These are phyloP conservation scores for Kokia cookei DNA, from an alignment of 441 rosid species.

Conservation along the genomic window DNA sequence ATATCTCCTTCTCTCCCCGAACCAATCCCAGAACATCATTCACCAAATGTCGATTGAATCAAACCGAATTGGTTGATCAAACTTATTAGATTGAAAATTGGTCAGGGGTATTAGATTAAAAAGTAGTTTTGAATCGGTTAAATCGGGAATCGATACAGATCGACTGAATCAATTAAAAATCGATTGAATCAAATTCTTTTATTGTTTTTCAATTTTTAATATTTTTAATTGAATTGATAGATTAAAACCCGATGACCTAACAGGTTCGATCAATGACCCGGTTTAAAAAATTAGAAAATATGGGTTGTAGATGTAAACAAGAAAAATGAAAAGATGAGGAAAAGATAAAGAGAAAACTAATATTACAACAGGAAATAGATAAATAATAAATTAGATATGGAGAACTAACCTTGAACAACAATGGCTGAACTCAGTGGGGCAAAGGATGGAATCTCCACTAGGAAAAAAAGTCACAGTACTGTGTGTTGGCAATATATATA, in stretches of 20 bases:
- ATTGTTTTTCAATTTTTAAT: too few relatives aligned
- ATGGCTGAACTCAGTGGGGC: not conserved
- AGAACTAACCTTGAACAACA: slow-evolving; percentile 12
- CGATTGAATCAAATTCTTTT: too few relatives aligned
- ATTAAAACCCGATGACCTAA: too few relatives aligned
- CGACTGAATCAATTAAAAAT: too few relatives aligned
- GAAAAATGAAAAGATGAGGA: not conserved
- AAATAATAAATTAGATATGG: not conserved
- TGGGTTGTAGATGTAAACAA: not conserved
- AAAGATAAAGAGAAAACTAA: not conserved
- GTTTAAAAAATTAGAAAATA: too few relatives aligned
- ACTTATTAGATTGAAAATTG: too few relatives aligned
- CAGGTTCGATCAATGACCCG: too few relatives aligned
- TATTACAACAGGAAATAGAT: not conserved
- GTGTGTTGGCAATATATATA: not conserved
- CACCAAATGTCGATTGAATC: too few relatives aligned
- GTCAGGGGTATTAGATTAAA: too few relatives aligned
- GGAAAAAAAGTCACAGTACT: not conserved
- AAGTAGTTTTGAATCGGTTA: too few relatives aligned
- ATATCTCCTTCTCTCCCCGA: not conserved
- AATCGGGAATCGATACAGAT: too few relatives aligned
- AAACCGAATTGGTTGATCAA: not conserved
- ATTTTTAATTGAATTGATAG: too few relatives aligned
- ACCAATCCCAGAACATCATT: not conserved
- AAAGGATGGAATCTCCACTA: not conserved